phyloP scores from a whole-genome alignment of 2,329 filamentous ascomycete species.

The Colletotrichum horii region DNA sequence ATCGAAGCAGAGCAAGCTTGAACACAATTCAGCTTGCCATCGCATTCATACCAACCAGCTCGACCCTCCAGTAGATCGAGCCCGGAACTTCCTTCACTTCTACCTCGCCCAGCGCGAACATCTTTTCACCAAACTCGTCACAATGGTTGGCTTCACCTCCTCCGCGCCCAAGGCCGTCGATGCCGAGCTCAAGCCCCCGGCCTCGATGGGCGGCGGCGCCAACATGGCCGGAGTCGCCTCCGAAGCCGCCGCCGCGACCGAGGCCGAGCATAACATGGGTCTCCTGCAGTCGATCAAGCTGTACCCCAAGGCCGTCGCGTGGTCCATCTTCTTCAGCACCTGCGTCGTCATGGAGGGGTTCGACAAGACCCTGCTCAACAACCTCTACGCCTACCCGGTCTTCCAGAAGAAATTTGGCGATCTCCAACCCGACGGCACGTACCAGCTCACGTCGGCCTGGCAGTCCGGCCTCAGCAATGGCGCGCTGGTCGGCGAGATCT shows the following conservation, averaged over 20 bases:
- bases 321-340: conserved; percentile 46
- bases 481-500: conserved; percentile 51
- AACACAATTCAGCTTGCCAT: background rate
- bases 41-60: background rate
- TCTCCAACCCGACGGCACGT: conserved; percentile 37
- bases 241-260: conserved; percentile 42
- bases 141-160: background rate
- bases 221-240: background rate
- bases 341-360: conserved; percentile 45
- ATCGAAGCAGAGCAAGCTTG: background rate
- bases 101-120: background rate
- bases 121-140: background rate
- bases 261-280: conserved; percentile 41
- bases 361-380: conserved; percentile 19
- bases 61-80: background rate
- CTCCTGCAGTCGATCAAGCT: conserved; percentile 43
- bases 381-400: conserved; percentile 22
- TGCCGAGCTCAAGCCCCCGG: background rate
- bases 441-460: conserved; percentile 53
- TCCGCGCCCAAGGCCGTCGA: background rate
- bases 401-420: conserved; percentile 46
- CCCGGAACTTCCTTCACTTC: background rate
- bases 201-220: background rate
- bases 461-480: conserved; percentile 57
- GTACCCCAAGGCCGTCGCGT: conserved; percentile 47